These are phyloP conservation scores for Botryosphaeria dothidea DNA, from an alignment of 2,329 filamentous ascomycete species.

Conservation along the genomic window DNA sequence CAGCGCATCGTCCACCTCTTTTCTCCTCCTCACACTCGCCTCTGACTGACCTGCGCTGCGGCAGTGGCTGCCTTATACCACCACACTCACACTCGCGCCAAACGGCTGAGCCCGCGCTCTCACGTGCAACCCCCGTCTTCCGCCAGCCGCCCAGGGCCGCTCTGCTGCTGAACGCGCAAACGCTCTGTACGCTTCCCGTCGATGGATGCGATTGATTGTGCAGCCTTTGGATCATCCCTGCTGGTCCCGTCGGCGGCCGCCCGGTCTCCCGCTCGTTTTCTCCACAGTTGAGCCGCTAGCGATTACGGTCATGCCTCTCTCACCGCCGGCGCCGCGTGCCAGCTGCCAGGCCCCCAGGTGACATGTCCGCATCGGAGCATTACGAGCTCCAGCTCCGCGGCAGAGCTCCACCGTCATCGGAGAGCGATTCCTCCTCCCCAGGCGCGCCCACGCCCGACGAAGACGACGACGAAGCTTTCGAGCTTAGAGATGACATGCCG, in stretches of 20 bases:
- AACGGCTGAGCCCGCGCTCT: background rate
- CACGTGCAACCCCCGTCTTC: background rate
- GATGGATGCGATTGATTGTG: background rate
- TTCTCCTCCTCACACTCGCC: background rate
- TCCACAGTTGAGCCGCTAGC: constrained; percentile 10
- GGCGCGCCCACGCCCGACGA: background rate
- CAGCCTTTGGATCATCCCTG: background rate
- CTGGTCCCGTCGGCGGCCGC: background rate
- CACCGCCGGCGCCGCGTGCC: background rate
- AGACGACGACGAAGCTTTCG: background rate
- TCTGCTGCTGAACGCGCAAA: background rate
- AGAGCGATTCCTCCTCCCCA: background rate
- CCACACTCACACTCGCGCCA: background rate
- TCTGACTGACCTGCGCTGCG: background rate
- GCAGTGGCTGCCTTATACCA: constrained; percentile 5
- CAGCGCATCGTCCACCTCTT: constrained; percentile 6
- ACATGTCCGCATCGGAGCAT: constrained; percentile 1
- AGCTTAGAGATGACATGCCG: constrained; percentile 10
- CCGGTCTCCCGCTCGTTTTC: background rate
- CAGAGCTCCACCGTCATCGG: constrained; percentile 4
- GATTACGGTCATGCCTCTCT: background rate
- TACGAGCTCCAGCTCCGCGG: constrained; percentile 5
- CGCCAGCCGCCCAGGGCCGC: background rate
- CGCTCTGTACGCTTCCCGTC: background rate
- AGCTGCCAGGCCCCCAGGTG: constrained; percentile 6